Evolutionary conservation across 768 basidiomycete species (phyloP).

Genomic region (Obba rivulosa): DNA sequence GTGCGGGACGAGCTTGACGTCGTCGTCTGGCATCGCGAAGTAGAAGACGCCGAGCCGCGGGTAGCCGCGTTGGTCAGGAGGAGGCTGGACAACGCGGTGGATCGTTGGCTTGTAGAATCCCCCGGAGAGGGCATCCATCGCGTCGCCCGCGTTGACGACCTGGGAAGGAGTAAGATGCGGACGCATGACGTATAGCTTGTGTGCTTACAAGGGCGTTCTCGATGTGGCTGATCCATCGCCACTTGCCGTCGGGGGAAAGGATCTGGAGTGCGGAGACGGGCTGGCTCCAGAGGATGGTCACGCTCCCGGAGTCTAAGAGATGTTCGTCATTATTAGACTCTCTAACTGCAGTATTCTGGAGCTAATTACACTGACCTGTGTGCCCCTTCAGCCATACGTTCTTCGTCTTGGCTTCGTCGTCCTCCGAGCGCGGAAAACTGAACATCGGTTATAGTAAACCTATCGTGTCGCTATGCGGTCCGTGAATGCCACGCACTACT

Average conservation of each 20-base stretch:
- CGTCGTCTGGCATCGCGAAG: conserved; percentile 28
- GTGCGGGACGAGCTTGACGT: conserved; percentile 24
- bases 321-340: no score
- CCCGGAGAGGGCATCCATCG: conserved; percentile 30
- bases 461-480: not conserved
- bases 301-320: conserved; percentile 25
- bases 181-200: not conserved
- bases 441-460: not conserved
- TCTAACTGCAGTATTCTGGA: no score
- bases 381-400: conserved; percentile 34
- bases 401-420: conserved; percentile 28
- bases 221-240: conserved; percentile 30
- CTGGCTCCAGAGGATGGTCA: conserved; percentile 33
- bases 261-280: conserved; percentile 31
- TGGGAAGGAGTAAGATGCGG: conserved; percentile 12
- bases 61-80: conserved; percentile 28
- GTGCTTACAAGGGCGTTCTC: conserved; percentile 26
- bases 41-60: conserved; percentile 33
- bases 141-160: conserved; percentile 35
- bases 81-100: conserved; percentile 34
- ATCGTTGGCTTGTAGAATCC: conserved; percentile 34
- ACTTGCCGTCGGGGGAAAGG: conserved; percentile 25
- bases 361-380: conserved; percentile 18
- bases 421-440: conserved; percentile 29
- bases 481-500: conserved; percentile 47